Percentiles rank a stretch among this genome's conserved stretches.
These are phyloP conservation scores for Penicillium dipodomyicola DNA, from an alignment of 495 filamentous ascomycete genomes.

Conservation along the genomic window DNA sequence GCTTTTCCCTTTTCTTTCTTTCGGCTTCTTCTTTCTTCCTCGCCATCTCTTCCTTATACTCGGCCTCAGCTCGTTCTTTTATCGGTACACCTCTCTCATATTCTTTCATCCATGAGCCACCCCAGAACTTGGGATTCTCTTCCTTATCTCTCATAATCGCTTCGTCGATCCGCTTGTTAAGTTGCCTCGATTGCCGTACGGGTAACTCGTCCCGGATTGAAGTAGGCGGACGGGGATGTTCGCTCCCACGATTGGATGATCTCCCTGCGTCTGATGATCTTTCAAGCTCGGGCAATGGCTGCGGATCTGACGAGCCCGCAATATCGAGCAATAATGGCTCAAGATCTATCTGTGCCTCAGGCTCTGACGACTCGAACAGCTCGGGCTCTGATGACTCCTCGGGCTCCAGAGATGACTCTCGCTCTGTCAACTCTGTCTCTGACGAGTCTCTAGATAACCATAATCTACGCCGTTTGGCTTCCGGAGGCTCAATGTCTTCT, in stretches of 20 bases:
- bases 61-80: background rate
- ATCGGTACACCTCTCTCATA: background rate
- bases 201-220: background rate
- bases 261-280: background rate
- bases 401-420: too few relatives aligned
- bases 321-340: background rate
- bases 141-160: background rate
- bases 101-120: background rate
- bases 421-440: background rate
- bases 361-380: background rate
- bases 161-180: background rate
- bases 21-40: background rate
- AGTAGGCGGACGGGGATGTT: background rate
- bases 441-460: too few relatives aligned
- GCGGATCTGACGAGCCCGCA: background rate
- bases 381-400: background rate
- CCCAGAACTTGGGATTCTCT: background rate
- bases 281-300: background rate
- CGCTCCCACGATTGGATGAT: background rate
- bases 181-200: background rate
- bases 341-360: background rate
- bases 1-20: background rate
- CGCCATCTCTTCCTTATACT: background rate
- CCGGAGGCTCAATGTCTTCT: background rate
- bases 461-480: background rate